A percentile compares a stretch with the other conserved stretches of the same genome.
Conservation (phyloP, 768 basidiomycete genomes). For the Rhodotorula taiwanensis region DNA sequence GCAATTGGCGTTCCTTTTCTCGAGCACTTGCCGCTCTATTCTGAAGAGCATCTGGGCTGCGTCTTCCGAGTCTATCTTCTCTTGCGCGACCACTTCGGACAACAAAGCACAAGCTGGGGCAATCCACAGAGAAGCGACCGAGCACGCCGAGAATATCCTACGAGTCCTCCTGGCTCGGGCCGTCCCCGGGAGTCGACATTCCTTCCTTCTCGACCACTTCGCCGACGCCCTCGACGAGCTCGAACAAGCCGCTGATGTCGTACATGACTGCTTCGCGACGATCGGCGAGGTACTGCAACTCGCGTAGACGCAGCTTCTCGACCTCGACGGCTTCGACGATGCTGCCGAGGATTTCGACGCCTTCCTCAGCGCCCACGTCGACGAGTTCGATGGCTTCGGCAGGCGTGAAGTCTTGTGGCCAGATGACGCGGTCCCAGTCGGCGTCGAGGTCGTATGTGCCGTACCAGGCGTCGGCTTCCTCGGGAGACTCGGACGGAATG, state of each 20-base stretch:
- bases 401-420: neutral
- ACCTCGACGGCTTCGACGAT: neutral
- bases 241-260: neutral
- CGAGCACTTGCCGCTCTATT: no score
- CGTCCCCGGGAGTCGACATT: no score
- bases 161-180: no score
- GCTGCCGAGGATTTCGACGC: neutral
- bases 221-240: neutral
- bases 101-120: no score
- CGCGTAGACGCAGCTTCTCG: neutral
- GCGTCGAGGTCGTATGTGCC: no score
- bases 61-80: no score
- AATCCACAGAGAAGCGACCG: no score
- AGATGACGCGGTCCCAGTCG: neutral
- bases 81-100: no score
- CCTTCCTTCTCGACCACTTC: neutral
- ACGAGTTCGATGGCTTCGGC: constrained; percentile 4
- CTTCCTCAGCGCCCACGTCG: neutral
- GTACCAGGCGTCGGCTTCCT: neutral
- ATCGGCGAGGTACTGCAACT: constrained; percentile 2
- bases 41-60: no score
- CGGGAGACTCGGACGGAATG: neutral
- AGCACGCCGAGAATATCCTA: no score
- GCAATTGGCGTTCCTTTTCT: no score
- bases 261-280: neutral